phyloP scores from a whole-genome alignment of 805 yeast species.

The Ogataea allantospora region DNA sequence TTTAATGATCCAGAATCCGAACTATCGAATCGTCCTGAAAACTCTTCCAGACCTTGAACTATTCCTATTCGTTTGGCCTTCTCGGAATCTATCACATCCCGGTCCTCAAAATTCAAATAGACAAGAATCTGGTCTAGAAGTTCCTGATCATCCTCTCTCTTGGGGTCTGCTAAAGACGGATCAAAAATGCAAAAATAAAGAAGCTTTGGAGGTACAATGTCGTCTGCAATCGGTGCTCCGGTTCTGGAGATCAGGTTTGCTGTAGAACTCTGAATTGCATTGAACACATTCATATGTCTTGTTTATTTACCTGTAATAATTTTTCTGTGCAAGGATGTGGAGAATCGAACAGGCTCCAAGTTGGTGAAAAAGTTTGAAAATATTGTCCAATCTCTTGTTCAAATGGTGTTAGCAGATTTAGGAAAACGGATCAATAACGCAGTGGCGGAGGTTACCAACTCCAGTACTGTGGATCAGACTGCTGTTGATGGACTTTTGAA shows the following conservation, averaged over 20 bases:
- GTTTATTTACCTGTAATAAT: background rate
- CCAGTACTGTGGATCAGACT: conserved; percentile 53
- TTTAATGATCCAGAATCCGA: conserved; percentile 2
- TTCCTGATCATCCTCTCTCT: conserved; percentile 24
- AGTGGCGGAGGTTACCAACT: conserved; percentile 57
- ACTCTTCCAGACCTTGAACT: conserved; percentile 28
- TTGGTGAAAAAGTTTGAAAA: conserved; percentile 5
- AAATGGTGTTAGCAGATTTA: conserved; percentile 79
- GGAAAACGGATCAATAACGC: conserved; percentile 78
- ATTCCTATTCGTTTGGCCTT: conserved; percentile 27
- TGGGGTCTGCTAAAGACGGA: conserved; percentile 13
- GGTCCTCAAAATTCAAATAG: conserved; percentile 23
- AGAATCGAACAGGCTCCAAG: background rate
- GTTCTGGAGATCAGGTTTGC: conserved; percentile 13
- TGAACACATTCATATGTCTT: conserved; percentile 21
- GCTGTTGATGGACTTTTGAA: conserved; percentile 74
- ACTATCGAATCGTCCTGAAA: conserved; percentile 25
- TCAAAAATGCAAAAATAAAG: conserved; percentile 26
- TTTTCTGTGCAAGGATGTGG: conserved; percentile 4
- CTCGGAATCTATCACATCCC: conserved; percentile 21
- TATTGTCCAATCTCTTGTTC: conserved; percentile 7
- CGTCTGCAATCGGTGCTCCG: background rate
- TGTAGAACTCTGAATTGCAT: conserved; percentile 22
- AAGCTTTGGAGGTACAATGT: conserved; percentile 15
- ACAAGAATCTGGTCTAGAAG: conserved; percentile 25